Evolutionary conservation across 2,329 filamentous ascomycete genomes (phyloP).

Genomic region (Trichoderma semiorbis): DNA sequence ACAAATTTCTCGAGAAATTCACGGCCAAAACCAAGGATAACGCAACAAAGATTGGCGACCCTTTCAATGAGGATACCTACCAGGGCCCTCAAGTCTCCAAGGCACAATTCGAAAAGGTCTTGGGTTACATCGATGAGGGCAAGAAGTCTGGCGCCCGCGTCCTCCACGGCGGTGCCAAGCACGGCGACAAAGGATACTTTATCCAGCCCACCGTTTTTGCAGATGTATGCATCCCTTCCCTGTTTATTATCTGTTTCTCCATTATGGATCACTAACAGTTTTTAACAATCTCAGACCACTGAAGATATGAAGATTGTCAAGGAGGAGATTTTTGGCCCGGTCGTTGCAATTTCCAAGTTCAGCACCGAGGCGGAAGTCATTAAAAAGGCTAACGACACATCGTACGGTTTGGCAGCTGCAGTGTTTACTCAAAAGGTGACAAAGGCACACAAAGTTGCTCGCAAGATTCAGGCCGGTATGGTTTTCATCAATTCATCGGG

Average conservation of each 20-base stretch:
- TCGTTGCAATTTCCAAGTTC: conserved; percentile 45
- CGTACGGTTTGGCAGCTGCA: conserved; percentile 33
- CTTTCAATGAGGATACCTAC: conserved; percentile 20
- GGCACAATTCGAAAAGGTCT: conserved; percentile 47
- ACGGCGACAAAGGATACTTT: conserved; percentile 56
- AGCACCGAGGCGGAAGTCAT: conserved; percentile 50
- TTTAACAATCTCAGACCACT: neutral
- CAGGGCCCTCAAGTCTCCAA: conserved; percentile 55
- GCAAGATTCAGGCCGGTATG: conserved; percentile 61
- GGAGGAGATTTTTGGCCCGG: conserved; percentile 30
- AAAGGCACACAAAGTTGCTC: conserved; percentile 40
- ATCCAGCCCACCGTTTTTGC: conserved; percentile 68
- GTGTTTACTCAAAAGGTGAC: conserved; percentile 30
- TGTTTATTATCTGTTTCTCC: no score
- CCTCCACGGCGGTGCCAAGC: conserved; percentile 57
- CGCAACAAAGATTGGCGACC: conserved; percentile 23
- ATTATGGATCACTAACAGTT: neutral
- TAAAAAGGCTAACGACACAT: conserved; percentile 48
- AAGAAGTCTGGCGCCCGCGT: conserved; percentile 71
- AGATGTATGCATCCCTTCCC: conserved; percentile 33
- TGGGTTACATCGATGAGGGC: conserved; percentile 51
- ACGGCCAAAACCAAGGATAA: conserved; percentile 45
- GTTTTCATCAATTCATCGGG: conserved; percentile 54
- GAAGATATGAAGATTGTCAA: conserved; percentile 22
- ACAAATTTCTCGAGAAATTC: conserved; percentile 26